Conservation (phyloP, 345 rosid genomes). For the Sapria himalayana region DNA sequence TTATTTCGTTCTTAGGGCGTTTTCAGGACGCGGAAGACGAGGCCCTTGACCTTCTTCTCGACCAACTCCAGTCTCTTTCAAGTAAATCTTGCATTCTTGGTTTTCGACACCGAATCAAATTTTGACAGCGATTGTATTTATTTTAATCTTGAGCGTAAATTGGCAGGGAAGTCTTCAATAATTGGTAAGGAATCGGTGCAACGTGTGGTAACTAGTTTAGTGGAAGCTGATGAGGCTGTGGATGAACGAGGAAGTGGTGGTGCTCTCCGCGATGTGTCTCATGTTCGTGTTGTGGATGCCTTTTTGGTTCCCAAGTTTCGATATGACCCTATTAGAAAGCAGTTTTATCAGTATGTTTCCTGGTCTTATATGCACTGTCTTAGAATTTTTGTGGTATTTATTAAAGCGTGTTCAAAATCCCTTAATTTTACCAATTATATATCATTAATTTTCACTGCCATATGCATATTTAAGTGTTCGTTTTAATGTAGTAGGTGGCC, state of each 20-base stretch:
- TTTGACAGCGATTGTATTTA: too few relatives aligned
- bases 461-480: too few relatives aligned
- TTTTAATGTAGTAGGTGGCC: too few relatives aligned
- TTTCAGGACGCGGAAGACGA: conserved; percentile 51
- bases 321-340: conserved; percentile 56
- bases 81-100: conserved; percentile 1
- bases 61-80: conserved; percentile 27
- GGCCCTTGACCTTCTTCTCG: conserved; percentile 65
- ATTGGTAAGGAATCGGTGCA: conserved; percentile 45
- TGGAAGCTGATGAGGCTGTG: conserved; percentile 46
- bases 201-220: conserved; percentile 26
- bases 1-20: conserved; percentile 34
- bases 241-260: conserved; percentile 21
- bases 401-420: too few relatives aligned
- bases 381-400: too few relatives aligned
- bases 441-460: too few relatives aligned
- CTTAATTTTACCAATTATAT: too few relatives aligned
- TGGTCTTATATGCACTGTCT: too few relatives aligned
- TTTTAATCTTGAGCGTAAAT: too few relatives aligned
- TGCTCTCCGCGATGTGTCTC: conserved; percentile 15
- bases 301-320: conserved; percentile 61
- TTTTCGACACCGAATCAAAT: too few relatives aligned
- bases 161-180: conserved; percentile 42
- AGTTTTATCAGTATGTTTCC: conserved; percentile 38
- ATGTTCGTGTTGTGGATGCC: conserved; percentile 45